A percentile compares a stretch with the other conserved stretches of the same genome.
These are phyloP conservation scores for Entophlyctis luteolus DNA, from an alignment of 192 early-diverging fungal species.

Conservation along the genomic window DNA sequence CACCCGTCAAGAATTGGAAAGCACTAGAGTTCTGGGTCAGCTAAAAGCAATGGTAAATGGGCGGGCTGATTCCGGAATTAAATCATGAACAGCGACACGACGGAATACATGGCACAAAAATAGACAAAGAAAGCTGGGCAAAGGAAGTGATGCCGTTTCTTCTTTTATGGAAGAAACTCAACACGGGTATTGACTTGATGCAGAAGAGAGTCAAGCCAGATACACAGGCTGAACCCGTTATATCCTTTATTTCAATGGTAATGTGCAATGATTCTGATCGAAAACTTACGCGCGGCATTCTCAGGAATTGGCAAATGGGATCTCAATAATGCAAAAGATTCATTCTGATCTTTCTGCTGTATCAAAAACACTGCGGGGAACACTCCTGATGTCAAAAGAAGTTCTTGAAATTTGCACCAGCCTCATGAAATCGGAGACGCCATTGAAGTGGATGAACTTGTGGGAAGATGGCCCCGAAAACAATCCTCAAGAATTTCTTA, in stretches of 20 bases:
- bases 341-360: constrained; percentile 37
- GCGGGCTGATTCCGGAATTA: too few relatives aligned
- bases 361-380: constrained; percentile 43
- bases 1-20: constrained; percentile 35
- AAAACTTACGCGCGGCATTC: neutral
- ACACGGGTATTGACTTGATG: constrained; percentile 44
- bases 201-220: constrained; percentile 34
- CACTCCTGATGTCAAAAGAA: constrained; percentile 43
- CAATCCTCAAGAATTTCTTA: constrained; percentile 34
- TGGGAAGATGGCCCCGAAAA: constrained; percentile 50
- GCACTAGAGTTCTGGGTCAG: constrained; percentile 36
- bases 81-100: constrained; percentile 26
- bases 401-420: constrained; percentile 25
- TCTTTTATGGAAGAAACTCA: constrained; percentile 49
- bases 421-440: constrained; percentile 42
- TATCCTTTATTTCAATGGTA: constrained; percentile 44
- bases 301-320: constrained; percentile 39
- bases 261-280: too few relatives aligned
- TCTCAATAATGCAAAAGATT: constrained; percentile 39
- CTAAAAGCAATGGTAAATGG: constrained; percentile 39
- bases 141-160: constrained; percentile 46
- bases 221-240: constrained; percentile 38
- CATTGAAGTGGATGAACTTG: constrained; percentile 34
- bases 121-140: constrained; percentile 48
- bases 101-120: constrained; percentile 34